Evolutionary conservation across 257 asterid genomes (phyloP), one percentile per base, ranked within the genome.

Genomic region (Solanum virginianum): DNA sequence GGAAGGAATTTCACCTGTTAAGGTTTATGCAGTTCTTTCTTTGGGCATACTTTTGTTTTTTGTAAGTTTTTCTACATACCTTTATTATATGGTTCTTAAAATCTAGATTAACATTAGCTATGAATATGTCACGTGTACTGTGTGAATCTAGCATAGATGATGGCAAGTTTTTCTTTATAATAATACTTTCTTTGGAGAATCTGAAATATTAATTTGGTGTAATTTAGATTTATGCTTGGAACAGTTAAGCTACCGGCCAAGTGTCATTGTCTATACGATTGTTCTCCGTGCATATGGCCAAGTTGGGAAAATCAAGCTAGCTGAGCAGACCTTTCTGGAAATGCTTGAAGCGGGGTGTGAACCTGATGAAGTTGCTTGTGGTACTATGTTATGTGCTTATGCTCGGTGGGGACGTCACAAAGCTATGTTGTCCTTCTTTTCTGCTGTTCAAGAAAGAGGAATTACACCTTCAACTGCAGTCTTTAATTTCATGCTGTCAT

Each of bases 331-430:
- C 47, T 96, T 96, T 88, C 86, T 96, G 89, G 99, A 96, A 92
- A 95, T 96, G 99, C 97, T 96, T 66, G 99, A 96, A 92, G 90
- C 83, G 60, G 97, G 98, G 81, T 93, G 97, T 85, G 98, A 96
- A 87, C 97, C 99, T 4, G 99, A 96, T 88, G 98, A 93, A 87
- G 96, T 96, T 86, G 98, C 99, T 84, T 95, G 95, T 84, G 99
- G 99, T 88, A 96, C 99, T 84, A 93, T 96, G 99, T 80, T 96
- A 84, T 95, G 99, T 87, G 85, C 97, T 8, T 95, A 95, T 80
- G 98, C 99, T 41, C 91, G 92, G 87, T 96, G 98, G 97, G 98
- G 99, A 45, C 96, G 93, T 80, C 93, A 94, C 89, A 91, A 89
- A 88, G 94, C 94, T 63, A 95, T 96, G 99, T 90, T 96, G 79